Percentiles rank a stretch among this genome's conserved stretches.
These are phyloP conservation scores for Oenanthe javanica DNA, from an alignment of 140 eudicot genomes.

Conservation along the genomic window DNA sequence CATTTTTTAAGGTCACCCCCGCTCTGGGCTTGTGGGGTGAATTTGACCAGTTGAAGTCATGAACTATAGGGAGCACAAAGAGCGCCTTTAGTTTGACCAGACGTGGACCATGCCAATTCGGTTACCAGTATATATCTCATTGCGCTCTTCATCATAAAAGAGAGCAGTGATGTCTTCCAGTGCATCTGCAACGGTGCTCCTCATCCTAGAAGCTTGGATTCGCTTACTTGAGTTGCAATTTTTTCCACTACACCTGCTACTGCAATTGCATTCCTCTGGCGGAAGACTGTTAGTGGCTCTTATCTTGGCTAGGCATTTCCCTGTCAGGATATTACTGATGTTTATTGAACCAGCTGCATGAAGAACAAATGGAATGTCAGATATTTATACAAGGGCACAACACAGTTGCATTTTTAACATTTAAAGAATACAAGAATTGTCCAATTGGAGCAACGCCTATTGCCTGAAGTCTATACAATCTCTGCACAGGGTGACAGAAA, in stretches of 20 bases:
- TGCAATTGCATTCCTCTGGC: constrained; percentile 43
- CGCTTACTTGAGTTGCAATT: constrained; percentile 50
- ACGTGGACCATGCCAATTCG: constrained; percentile 84
- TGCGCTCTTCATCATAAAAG: constrained; percentile 77
- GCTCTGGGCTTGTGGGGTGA: not conserved
- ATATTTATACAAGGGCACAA: not conserved
- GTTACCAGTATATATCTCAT: constrained; percentile 81
- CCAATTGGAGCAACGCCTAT: not conserved
- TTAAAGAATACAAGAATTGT: not conserved
- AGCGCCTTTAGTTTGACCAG: constrained; percentile 59
- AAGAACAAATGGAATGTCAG: constrained; percentile 7
- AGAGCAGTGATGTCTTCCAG: constrained; percentile 79
- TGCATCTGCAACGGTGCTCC: constrained; percentile 57
- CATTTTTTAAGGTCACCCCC: not conserved
- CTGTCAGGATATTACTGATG: constrained; percentile 77
- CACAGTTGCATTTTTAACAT: not conserved
- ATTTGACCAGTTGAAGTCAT: not conserved
- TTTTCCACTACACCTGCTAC: constrained; percentile 22
- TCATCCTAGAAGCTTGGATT: constrained; percentile 30
- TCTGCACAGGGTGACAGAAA: not conserved
- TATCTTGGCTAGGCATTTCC: constrained; percentile 81
- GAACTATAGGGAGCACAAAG: not conserved
- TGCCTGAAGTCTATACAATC: not conserved
- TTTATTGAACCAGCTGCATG: constrained; percentile 68
- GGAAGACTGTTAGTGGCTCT: constrained; percentile 39